Evolutionary conservation across 371 early-diverging fungal species (phyloP).

Genomic region (Rhizopus delemar): DNA sequence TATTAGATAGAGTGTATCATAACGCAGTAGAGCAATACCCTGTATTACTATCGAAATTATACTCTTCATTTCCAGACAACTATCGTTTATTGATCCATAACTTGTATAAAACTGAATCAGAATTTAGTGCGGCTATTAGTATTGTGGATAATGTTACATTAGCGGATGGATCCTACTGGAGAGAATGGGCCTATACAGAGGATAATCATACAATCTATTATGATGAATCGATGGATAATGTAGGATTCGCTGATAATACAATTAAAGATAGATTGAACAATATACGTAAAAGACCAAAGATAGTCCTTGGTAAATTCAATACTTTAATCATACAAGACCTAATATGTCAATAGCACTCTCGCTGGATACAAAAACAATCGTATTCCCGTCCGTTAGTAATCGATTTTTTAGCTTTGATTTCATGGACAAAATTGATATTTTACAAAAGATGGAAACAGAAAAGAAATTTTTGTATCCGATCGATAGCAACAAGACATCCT

Average conservation of each 20-base stretch:
- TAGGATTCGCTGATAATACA: constrained; percentile 35
- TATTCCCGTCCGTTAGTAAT: constrained; percentile 34
- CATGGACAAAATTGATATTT: constrained; percentile 31
- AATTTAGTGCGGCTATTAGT: constrained; percentile 26
- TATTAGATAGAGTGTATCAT: constrained; percentile 35
- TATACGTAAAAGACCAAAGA: constrained; percentile 24
- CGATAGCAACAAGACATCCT: constrained; percentile 7
- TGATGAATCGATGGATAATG: constrained; percentile 33
- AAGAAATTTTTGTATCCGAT: constrained; percentile 24
- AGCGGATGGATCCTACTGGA: constrained; percentile 12
- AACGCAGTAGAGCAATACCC: constrained; percentile 21
- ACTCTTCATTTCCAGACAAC: constrained; percentile 31
- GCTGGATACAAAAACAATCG: constrained; percentile 30
- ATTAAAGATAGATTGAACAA: constrained; percentile 23
- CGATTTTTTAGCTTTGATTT: constrained; percentile 40
- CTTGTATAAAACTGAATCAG: constrained; percentile 28
- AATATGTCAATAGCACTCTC: constrained; percentile 22
- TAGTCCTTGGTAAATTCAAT: constrained; percentile 8
- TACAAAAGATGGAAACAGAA: constrained; percentile 22
- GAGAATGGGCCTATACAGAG: constrained; percentile 13
- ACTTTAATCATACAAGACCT: not conserved
- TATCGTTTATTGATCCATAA: constrained; percentile 32
- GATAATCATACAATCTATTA: constrained; percentile 23
- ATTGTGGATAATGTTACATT: constrained; percentile 31
- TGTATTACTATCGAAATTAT: constrained; percentile 21